Base-by-base conservation (phyloP, 2,329 filamentous ascomycete species). In the Tolypocladium endophyticum region DNA sequence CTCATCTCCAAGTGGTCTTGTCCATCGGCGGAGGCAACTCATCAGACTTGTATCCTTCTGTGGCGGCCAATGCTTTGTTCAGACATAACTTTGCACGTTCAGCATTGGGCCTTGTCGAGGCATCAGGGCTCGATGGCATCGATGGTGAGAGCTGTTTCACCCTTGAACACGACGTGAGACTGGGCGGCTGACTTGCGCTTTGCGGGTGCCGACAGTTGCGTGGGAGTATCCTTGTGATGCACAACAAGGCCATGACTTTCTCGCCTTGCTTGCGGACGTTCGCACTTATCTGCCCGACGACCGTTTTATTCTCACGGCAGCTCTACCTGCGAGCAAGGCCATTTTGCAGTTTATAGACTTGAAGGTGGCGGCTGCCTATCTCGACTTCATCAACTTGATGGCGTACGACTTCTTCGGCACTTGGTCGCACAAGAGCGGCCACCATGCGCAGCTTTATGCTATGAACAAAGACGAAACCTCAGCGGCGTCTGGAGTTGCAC, bases 371-470 rank as follows among this genome's bases (percentile, higher is more conserved):
- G 80, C 86, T 56, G 75, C 82, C 54, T 86, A 89, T 65, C 78
- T 94, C 41, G 88, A 93, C 71, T 81, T 87, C 63, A 76, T 94
- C 70, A 93, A 93, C 70, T 75, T 94, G 41, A 90, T 88, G 82
- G 83, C 89, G 1, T 94, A 92, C 72, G 89, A 94, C 71, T 89
- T 92, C 68, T 85, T 82, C 33, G 89, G 89, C 1, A 78, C 83
- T 4, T 92, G 89, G 89, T 83, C 82, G 1, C 70, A 77, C 36
- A 81, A 81, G 60, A 84, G 83, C 54, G 89, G 89, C 8, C 88
- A 93, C 70, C 90, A 93, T 59, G 84, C 89, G 5, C 89, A 92
- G 69, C 81, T 94, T 1, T 89, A 86, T 68, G 77, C 84, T 1
- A 80, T 84, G 60, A 76, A 72, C 58, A 80, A 83, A 63, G 82